Base-by-base conservation (phyloP, 2,329 filamentous ascomycete species). In the Ophiostoma novo-ulmi region DNA sequence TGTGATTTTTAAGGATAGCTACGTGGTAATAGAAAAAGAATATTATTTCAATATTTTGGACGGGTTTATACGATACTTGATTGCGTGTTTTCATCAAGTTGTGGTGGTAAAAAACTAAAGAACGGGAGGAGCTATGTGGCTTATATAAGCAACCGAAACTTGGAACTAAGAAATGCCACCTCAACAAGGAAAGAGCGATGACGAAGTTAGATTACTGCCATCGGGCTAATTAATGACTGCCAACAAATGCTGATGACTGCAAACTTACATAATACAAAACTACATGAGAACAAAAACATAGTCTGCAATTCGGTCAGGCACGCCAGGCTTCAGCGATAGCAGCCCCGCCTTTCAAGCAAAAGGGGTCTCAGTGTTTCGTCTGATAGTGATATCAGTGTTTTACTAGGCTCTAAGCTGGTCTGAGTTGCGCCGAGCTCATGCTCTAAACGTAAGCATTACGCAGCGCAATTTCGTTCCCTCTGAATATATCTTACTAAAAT, bases 161-260 rank as follows among this genome's bases (percentile, higher is more conserved):
- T 26, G 58, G 58, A 63, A 63, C 58, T 35, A 63, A 36, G 58
- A 63, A 58, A 26, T 58, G 52, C 52, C 52, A 58, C 10, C 52
- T 58, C 58, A 63, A 35, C 58, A 63, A 35, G 58, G 58, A 63
- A 63, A 20, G 52, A 58, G 58, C 58, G 58, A 63, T 63, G 63
- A 65, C 35, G 63, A 58, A 58, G 52, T 26, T 26, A 4, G 31
- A 31, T 4, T 58, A 11, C 52, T 58, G n/a, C n/a, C 8, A n/a
- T 17, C 44, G 38, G 31, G 31, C 31, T 31, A 31, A 31, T 31
- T 31, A 39, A 8, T 39, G 38, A 39, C 38, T 39, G 38, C 8
- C 44, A 48, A 48, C n/a, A 2, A n/a, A 17, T 10, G n/a, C n/a
- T 14, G 22, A 61, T 63, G 58, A 63, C 58, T 63, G 26, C 22